A percentile compares a stretch with the other conserved stretches of the same genome.
These are phyloP conservation scores for Cupressus sempervirens DNA, from an alignment of 75 land plant species.

Conservation along the genomic window DNA sequence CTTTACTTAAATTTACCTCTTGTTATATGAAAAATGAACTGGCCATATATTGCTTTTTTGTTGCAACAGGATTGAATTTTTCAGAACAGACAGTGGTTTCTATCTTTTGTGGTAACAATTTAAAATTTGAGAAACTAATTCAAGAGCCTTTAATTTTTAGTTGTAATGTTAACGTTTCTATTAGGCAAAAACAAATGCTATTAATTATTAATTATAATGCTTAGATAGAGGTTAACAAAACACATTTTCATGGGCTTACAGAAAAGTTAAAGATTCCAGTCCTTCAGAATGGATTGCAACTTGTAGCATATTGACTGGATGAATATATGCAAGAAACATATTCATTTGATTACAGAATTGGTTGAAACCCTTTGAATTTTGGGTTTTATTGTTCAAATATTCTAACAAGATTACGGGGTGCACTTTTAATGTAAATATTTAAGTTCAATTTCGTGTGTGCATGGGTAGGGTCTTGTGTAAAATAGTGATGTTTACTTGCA, in stretches of 20 bases:
- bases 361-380: not conserved
- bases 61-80: not conserved
- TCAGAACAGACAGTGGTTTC: not conserved
- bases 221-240: not conserved
- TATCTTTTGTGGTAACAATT: not conserved
- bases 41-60: too few relatives aligned
- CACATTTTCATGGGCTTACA: too few relatives aligned
- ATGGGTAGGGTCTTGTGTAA: not conserved
- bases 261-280: not conserved
- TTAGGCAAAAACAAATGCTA: not conserved
- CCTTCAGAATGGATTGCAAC: not conserved
- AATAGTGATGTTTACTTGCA: not conserved
- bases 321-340: not conserved
- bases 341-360: not conserved
- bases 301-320: not conserved
- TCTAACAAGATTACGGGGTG: not conserved
- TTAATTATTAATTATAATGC: not conserved
- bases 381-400: not conserved
- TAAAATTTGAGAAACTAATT: not conserved
- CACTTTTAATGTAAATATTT: not conserved
- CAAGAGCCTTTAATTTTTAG: not conserved
- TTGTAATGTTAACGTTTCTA: not conserved
- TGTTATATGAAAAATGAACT: not conserved
- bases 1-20: too few relatives aligned
- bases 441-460: not conserved